Evolutionary conservation across 108 stramenopile species (phyloP), one percentile per base, ranked within the genome.

Genomic region (Cyclotella sp.): DNA sequence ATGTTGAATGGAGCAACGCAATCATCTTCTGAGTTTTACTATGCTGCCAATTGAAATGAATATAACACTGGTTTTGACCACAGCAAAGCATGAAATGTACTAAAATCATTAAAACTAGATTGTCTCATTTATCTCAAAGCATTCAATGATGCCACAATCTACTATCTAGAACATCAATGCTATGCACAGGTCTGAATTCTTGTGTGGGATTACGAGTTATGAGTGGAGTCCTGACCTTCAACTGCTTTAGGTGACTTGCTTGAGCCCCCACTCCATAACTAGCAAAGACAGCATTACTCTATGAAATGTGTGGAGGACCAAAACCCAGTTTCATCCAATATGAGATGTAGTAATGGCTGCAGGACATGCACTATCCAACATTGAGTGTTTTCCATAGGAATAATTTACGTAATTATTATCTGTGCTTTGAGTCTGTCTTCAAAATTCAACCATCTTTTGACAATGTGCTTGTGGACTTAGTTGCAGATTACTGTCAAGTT

Each of bases 361-460:
- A 39, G 75, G 75, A 11, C 69, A 76, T 52, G 75, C 78, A 34
- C 11, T 61, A 39, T 79, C 74, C 14, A 79, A 72, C 19, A 15
- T 30, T 74, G 60, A 76, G 61, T n/a, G 27, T 79, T n/a, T 74
- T 76, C 16, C 40, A 18, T 16, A 41, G 45, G 24, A 47, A 58
- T 21, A 77, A 68, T 40, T 65, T 39, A 11, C 55, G 81, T 24
- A 22, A 88, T 3, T 89, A 88, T 3, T 89, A 85, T 59, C 61
- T 85, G 13, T 86, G 86, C 44, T 81, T 86, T 13, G 91, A 93
- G 68, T 88, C 83, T 63, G 19, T 88, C 14, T 88, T 86, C 75
- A 93, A 93, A 65, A 82, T 93, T 12, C 87, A 88, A 46, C 91
- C 93, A 13, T 40, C 18, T 7, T 91, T 90, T 57, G 91, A 92